phyloP scores from a whole-genome alignment of 371 early-diverging fungal species.

The Haplosporangium sp. region DNA sequence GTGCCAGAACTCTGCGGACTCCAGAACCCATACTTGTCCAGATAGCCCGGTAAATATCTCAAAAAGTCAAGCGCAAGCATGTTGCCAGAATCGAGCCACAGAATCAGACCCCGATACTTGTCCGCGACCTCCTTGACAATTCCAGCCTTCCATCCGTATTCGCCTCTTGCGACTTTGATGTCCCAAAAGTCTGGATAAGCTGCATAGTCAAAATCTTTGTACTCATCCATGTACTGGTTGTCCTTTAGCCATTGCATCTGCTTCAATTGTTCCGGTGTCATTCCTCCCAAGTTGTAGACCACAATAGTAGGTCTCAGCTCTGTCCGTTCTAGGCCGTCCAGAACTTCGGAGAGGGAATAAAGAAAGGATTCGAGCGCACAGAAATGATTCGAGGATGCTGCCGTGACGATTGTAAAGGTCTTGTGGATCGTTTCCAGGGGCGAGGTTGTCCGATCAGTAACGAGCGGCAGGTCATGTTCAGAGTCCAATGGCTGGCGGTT shows the following conservation, averaged over 20 bases:
- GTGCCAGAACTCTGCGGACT: constrained; percentile 64
- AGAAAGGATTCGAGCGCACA: constrained; percentile 71
- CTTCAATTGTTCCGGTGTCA: constrained; percentile 43
- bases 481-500: constrained; percentile 13
- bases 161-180: constrained; percentile 66
- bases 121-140: constrained; percentile 67
- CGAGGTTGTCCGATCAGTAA: constrained; percentile 34
- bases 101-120: constrained; percentile 60
- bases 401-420: constrained; percentile 68
- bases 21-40: constrained; percentile 64
- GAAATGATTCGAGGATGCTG: constrained; percentile 70
- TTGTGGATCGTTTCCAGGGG: constrained; percentile 37
- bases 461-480: constrained; percentile 29
- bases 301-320: constrained; percentile 56
- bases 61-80: constrained; percentile 66
- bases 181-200: constrained; percentile 74
- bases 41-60: constrained; percentile 56
- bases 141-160: constrained; percentile 78
- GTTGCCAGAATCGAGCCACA: constrained; percentile 76
- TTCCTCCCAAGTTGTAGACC: constrained; percentile 61
- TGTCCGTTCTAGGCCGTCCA: constrained; percentile 44
- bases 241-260: constrained; percentile 51
- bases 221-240: constrained; percentile 58
- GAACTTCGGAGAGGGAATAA: constrained; percentile 61
- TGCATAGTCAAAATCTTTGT: constrained; percentile 62